A percentile compares a stretch with the other conserved stretches of the same genome.
Conservation (phyloP, 495 filamentous ascomycete species). For the Rostrohypoxylon terebratum region DNA sequence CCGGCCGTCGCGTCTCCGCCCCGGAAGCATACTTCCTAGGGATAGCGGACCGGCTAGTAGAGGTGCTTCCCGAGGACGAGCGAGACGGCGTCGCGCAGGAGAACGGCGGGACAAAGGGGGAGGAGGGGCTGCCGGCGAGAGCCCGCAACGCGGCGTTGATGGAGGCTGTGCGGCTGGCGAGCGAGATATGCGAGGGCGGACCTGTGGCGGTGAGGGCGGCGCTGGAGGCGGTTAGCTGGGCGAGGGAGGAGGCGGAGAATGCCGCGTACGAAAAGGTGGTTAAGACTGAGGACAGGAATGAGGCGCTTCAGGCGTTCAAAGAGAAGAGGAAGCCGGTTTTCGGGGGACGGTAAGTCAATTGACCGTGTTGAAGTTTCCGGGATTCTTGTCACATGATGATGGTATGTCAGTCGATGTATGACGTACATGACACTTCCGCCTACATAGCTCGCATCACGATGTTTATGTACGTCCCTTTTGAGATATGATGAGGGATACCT, state of each 20-base stretch:
- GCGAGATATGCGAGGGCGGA: constrained; percentile 86
- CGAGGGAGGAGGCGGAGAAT: constrained; percentile 77
- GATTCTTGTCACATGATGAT: not conserved
- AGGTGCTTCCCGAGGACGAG: constrained; percentile 71
- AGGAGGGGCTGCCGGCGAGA: constrained; percentile 50
- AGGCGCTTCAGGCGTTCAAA: constrained; percentile 86
- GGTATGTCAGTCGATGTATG: not conserved
- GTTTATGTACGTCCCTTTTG: not conserved
- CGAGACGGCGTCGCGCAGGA: constrained; percentile 56
- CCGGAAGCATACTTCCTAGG: constrained; percentile 87
- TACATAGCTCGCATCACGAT: not conserved
- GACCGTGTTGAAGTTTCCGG: not conserved
- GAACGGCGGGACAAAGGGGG: constrained; percentile 45
- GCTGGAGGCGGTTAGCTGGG: constrained; percentile 74
- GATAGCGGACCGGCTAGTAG: constrained; percentile 83
- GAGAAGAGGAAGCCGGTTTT: constrained; percentile 93
- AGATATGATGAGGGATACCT: not conserved
- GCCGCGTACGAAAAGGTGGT: constrained; percentile 82
- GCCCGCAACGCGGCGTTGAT: constrained; percentile 74
- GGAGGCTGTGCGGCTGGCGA: constrained; percentile 80
- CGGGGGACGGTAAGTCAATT: constrained; percentile 66
- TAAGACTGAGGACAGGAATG: constrained; percentile 83
- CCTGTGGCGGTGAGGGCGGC: constrained; percentile 82
- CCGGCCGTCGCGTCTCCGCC: constrained; percentile 81
- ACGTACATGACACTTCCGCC: not conserved